Percentiles rank a stretch among this genome's conserved stretches.
phyloP scores from a whole-genome alignment of 2,329 filamentous ascomycete species.

The Calonectria fujianensis region DNA sequence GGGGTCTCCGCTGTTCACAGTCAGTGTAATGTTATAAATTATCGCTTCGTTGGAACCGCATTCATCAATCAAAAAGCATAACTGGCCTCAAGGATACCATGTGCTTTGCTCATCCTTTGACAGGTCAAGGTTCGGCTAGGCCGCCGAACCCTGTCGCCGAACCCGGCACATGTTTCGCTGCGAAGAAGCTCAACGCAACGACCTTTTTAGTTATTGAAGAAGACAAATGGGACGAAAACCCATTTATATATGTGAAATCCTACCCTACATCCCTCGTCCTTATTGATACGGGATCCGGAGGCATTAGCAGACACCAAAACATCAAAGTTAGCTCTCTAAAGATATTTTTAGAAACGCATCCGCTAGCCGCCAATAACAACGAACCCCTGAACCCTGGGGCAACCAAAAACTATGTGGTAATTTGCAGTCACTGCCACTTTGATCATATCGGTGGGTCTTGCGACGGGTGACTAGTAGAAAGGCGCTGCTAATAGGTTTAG shows the following conservation, averaged over 20 bases:
- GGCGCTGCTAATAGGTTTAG: conserved; percentile 38
- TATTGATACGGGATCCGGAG: conserved; percentile 67
- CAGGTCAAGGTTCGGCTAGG: too few species aligned
- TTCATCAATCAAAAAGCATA: not conserved
- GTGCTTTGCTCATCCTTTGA: not conserved
- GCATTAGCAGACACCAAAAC: conserved; percentile 54
- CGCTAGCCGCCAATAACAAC: conserved; percentile 59
- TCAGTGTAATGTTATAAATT: not conserved
- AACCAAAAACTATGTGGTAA: conserved; percentile 61
- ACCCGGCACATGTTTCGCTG: not conserved
- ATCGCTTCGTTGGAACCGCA: not conserved
- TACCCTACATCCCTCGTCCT: conserved; percentile 62
- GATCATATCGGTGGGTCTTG: conserved; percentile 60
- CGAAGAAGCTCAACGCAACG: conserved; percentile 59
- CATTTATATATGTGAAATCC: conserved; percentile 68
- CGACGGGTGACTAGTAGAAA: too few species aligned
- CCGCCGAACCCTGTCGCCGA: not conserved
- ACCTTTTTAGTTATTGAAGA: conserved; percentile 67
- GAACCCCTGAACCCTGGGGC: conserved; percentile 61
- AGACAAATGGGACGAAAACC: conserved; percentile 64
- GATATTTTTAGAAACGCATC: conserved; percentile 63
- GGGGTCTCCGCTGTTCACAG: not conserved
- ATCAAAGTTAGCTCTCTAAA: conserved; percentile 58
- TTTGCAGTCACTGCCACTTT: conserved; percentile 69
- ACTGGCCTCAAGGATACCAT: not conserved